Conservation (phyloP, 2,329 filamentous ascomycete genomes). For the Exophiala mesophila region DNA sequence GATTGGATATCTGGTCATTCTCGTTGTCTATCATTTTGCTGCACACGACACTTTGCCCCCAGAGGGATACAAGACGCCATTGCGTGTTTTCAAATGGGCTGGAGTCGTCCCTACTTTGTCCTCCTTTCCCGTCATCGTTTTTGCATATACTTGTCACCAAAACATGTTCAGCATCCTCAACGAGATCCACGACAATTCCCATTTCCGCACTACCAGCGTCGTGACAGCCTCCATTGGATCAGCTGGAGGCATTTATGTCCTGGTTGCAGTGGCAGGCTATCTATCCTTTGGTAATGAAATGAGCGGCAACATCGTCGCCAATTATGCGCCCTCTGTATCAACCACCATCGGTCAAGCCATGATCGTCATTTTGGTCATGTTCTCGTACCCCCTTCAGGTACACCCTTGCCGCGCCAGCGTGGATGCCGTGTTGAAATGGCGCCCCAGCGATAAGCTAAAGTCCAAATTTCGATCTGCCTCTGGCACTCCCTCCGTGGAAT, state of each 20-base stretch:
- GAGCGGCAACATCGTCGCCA: slow-evolving; percentile 85
- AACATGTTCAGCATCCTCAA: slow-evolving; percentile 99
- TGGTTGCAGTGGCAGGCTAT: slow-evolving; percentile 93
- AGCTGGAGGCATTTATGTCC: slow-evolving; percentile 78
- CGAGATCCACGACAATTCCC: slow-evolving; percentile 82
- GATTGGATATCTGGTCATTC: slow-evolving; percentile 86
- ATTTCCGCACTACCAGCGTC: slow-evolving; percentile 70
- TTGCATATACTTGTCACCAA: slow-evolving; percentile 99
- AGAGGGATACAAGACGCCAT: slow-evolving; percentile 53
- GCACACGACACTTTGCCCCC: slow-evolving; percentile 69
- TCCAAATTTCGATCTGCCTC: slow-evolving; percentile 25
- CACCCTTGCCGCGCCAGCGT: slow-evolving; percentile 94
- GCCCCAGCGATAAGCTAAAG: slow-evolving; percentile 48
- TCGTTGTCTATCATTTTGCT: slow-evolving; percentile 89
- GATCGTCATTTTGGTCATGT: slow-evolving; percentile 92
- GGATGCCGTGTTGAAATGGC: slow-evolving; percentile 91
- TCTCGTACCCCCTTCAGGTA: slow-evolving; percentile 91
- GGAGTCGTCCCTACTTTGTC: slow-evolving; percentile 74
- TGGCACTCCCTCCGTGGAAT: slow-evolving; percentile 29
- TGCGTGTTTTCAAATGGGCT: slow-evolving; percentile 73
- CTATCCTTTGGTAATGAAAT: slow-evolving; percentile 90
- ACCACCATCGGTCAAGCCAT: slow-evolving; percentile 92
- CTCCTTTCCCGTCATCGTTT: slow-evolving; percentile 89
- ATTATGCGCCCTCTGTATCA: slow-evolving; percentile 74
- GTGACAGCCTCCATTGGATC: slow-evolving; percentile 80